Conservation (phyloP, 768 basidiomycete genomes). For the Tricholoma terreum region DNA sequence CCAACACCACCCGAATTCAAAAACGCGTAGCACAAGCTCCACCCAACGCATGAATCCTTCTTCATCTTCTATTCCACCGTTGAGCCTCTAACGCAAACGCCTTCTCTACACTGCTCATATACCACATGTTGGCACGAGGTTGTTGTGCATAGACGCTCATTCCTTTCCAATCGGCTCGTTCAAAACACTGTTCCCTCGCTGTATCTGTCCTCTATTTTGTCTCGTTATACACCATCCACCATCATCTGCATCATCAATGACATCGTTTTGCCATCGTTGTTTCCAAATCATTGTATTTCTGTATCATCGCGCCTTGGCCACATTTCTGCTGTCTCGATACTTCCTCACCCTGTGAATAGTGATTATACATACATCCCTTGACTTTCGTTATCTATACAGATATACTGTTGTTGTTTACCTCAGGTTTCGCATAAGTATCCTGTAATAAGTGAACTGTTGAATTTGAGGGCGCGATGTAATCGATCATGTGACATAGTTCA, state of each 20-base stretch:
- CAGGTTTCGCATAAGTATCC: background rate
- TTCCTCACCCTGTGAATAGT: background rate
- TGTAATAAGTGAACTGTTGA: no score
- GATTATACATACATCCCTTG: background rate
- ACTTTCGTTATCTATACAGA: background rate
- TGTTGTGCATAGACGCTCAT: background rate
- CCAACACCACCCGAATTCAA: constrained; percentile 30
- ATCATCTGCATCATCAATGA: constrained; percentile 3
- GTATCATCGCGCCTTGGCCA: background rate
- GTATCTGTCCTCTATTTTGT: background rate
- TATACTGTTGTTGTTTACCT: background rate
- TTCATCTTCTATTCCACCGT: constrained; percentile 18
- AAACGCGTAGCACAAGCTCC: constrained; percentile 18
- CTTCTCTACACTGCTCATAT: background rate
- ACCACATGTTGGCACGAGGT: background rate
- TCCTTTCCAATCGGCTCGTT: background rate
- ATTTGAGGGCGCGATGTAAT: no score
- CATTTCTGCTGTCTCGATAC: background rate
- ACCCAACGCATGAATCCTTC: constrained; percentile 19
- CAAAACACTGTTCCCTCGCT: background rate
- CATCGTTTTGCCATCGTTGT: background rate
- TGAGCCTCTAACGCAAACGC: constrained; percentile 14
- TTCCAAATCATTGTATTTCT: background rate
- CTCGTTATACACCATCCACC: background rate
- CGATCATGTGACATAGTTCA: background rate